These are phyloP conservation scores for Bigelowiella natans DNA, from an alignment of 78 protist genomes.

Conservation along the genomic window DNA sequence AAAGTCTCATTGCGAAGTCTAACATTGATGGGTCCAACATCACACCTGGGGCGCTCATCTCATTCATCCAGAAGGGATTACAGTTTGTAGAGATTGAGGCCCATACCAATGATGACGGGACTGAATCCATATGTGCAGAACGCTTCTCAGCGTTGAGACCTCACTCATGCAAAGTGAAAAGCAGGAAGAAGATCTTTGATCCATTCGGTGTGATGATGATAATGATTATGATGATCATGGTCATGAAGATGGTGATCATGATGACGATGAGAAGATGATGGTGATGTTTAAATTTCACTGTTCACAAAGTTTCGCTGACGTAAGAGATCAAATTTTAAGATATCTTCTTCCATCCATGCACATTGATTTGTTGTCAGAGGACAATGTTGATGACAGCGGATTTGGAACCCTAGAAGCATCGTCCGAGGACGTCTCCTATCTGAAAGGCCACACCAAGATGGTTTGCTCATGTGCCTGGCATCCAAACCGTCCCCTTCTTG, in stretches of 20 bases:
- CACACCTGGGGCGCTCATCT: slow-evolving; percentile 69
- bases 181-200: background rate
- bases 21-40: slow-evolving; percentile 41
- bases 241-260: too few relatives aligned
- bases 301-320: too few relatives aligned
- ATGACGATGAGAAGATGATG: too few relatives aligned
- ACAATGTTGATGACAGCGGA: background rate
- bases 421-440: background rate
- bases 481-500: background rate
- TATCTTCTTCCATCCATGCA: too few relatives aligned
- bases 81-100: slow-evolving; percentile 77
- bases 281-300: too few relatives aligned
- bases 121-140: slow-evolving; percentile 48
- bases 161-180: background rate
- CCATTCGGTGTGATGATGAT: background rate
- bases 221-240: too few relatives aligned
- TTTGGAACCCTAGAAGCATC: background rate
- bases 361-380: too few relatives aligned
- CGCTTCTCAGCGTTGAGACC: slow-evolving; percentile 26
- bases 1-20: slow-evolving; percentile 39
- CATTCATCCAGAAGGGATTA: slow-evolving; percentile 74
- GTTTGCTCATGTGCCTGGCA: background rate
- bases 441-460: background rate
- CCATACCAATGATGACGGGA: slow-evolving; percentile 48
- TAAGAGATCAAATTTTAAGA: too few relatives aligned